Conservation (phyloP, 1,284 basidiomycete genomes). For the Schizopora paradoxa region DNA sequence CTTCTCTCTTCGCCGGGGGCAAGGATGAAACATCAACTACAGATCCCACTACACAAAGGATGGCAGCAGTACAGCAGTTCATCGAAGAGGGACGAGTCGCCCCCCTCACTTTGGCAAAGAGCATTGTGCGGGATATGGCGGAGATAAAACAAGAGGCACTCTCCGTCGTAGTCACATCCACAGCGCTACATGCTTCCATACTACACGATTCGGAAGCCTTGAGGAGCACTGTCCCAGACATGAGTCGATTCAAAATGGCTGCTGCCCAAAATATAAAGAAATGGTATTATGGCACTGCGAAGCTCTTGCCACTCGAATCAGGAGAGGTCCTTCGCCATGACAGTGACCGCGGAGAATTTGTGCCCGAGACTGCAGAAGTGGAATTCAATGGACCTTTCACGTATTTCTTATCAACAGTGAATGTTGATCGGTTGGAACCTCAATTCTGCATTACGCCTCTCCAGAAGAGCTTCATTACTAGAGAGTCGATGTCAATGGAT, state of each 20-base stretch:
- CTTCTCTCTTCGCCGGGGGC: slow-evolving; percentile 44
- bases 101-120: slow-evolving; percentile 56
- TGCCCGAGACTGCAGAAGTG: slow-evolving; percentile 34
- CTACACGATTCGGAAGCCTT: slow-evolving; percentile 77
- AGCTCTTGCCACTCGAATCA: slow-evolving; percentile 42
- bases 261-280: slow-evolving; percentile 68
- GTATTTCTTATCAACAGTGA: slow-evolving; percentile 80
- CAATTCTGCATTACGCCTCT: slow-evolving; percentile 73
- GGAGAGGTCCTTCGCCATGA: slow-evolving; percentile 59
- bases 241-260: slow-evolving; percentile 85
- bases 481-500: slow-evolving; percentile 53
- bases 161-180: slow-evolving; percentile 62
- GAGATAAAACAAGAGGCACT: slow-evolving; percentile 22
- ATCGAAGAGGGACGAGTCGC: slow-evolving; percentile 32
- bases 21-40: slow-evolving; percentile 40
- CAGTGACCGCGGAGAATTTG: slow-evolving; percentile 42
- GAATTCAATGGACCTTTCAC: slow-evolving; percentile 74
- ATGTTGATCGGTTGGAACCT: slow-evolving; percentile 81
- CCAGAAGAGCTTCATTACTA: slow-evolving; percentile 33
- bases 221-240: slow-evolving; percentile 61
- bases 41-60: slow-evolving; percentile 25
- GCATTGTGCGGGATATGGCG: slow-evolving; percentile 34
- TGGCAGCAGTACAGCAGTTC: slow-evolving; percentile 30
- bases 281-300: slow-evolving; percentile 67
- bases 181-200: slow-evolving; percentile 86